phyloP scores from a whole-genome alignment of 768 basidiomycete genomes.

The Suillus discolor region DNA sequence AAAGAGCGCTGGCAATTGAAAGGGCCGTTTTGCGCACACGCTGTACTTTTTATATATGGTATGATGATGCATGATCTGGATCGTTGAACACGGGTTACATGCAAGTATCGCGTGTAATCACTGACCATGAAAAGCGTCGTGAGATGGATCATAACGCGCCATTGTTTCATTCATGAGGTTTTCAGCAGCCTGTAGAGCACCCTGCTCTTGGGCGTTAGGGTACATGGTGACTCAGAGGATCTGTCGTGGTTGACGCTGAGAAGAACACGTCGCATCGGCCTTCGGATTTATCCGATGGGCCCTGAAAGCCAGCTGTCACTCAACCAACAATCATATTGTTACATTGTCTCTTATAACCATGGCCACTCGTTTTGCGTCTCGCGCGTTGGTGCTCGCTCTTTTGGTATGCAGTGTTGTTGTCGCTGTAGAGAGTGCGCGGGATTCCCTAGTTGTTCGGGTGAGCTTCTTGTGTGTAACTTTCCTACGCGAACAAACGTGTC shows the following conservation, averaged over 20 bases:
- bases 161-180: slow-evolving; percentile 72
- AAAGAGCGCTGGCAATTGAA: slow-evolving; percentile 55
- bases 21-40: slow-evolving; percentile 82
- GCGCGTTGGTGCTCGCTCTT: slow-evolving; percentile 45
- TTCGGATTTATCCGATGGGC: slow-evolving; percentile 24
- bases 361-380: slow-evolving; percentile 19
- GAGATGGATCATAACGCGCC: slow-evolving; percentile 79
- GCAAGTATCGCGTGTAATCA: slow-evolving; percentile 9
- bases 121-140: slow-evolving; percentile 79
- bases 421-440: slow-evolving; percentile 21
- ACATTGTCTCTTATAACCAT: slow-evolving; percentile 16
- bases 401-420: slow-evolving; percentile 29
- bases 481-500: slow-evolving; percentile 16
- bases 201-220: slow-evolving; percentile 54
- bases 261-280: slow-evolving; percentile 16
- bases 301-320: background rate
- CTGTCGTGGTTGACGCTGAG: background rate
- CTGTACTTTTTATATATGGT: slow-evolving; percentile 54
- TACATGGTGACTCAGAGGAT: slow-evolving; percentile 37
- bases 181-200: slow-evolving; percentile 59
- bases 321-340: background rate
- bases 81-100: slow-evolving; percentile 5
- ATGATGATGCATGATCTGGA: background rate
- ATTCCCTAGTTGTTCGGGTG: slow-evolving; percentile 33
- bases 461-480: slow-evolving; percentile 18